Percentiles rank a stretch among this genome's conserved stretches.
Evolutionary conservation across 306 rosid genomes (phyloP).

Genomic region (Ochetophila trinervis): DNA sequence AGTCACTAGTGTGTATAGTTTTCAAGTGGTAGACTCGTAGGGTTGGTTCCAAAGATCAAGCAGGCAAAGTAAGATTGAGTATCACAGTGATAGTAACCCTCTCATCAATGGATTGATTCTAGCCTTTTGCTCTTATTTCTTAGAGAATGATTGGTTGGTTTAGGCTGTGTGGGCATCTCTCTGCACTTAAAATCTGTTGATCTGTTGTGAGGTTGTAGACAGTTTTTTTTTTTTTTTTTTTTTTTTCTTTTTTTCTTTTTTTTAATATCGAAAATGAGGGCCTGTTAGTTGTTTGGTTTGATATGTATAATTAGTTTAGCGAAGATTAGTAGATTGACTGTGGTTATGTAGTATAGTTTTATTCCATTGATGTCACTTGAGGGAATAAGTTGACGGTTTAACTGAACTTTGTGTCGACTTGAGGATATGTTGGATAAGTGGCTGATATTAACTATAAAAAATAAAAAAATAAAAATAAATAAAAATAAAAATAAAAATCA

Average conservation of each 20-base stretch:
- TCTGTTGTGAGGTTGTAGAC: conserved; percentile 17
- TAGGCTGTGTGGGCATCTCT: conserved; percentile 1
- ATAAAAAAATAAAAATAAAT: too few species aligned
- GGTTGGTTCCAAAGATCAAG: conserved; percentile 46
- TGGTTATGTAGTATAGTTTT: conserved; percentile 24
- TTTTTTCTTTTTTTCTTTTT: conserved; percentile 1
- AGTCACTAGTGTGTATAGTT: conserved; percentile 54
- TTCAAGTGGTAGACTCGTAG: conserved; percentile 51
- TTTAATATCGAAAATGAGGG: conserved; percentile 20
- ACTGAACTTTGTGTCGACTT: too few species aligned
- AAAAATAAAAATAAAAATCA: too few species aligned
- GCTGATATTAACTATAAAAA: too few species aligned
- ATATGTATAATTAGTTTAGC: conserved; percentile 33
- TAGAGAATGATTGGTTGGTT: conserved; percentile 5
- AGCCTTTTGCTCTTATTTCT: neutral
- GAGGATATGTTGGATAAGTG: too few species aligned
- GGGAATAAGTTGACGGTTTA: conserved; percentile 29
- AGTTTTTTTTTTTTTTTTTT: too few species aligned
- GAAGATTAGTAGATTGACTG: conserved; percentile 28
- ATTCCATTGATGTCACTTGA: conserved; percentile 20
- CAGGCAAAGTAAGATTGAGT: conserved; percentile 23
- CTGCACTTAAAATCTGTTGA: conserved; percentile 11
- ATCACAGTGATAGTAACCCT: conserved; percentile 5
- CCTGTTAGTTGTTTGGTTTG: conserved; percentile 35
- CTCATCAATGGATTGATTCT: conserved; percentile 3